Conservation (phyloP, 495 filamentous ascomycete genomes). For the Parathielavia appendiculata region DNA sequence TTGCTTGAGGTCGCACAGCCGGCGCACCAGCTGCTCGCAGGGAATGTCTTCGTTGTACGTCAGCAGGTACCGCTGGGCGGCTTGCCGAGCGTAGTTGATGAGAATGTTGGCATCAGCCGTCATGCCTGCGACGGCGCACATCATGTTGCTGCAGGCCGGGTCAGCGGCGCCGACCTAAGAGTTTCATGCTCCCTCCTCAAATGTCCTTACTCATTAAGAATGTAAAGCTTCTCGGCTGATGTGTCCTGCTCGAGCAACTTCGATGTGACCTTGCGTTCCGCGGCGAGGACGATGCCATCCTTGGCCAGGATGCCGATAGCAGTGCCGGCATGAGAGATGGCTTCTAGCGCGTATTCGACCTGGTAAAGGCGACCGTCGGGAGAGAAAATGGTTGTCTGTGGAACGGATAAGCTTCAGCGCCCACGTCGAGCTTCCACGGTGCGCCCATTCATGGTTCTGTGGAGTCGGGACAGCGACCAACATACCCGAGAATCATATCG, state of each 20-base stretch:
- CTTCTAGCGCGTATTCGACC: slow-evolving; percentile 98
- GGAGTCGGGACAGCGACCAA: slow-evolving; percentile 19
- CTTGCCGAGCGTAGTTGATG: slow-evolving; percentile 98
- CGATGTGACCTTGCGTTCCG: slow-evolving; percentile 99
- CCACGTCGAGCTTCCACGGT: slow-evolving; percentile 8
- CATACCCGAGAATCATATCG: slow-evolving; percentile 95
- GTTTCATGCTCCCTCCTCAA: background rate
- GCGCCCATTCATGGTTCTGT: background rate
- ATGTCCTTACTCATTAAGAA: slow-evolving; percentile 81
- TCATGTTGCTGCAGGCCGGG: slow-evolving; percentile 77
- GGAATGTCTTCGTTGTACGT: slow-evolving; percentile 99
- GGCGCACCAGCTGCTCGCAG: slow-evolving; percentile 95
- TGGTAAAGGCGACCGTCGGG: slow-evolving; percentile 97
- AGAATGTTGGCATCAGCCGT: slow-evolving; percentile 99
- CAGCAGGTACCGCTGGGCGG: slow-evolving; percentile 91
- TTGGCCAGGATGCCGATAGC: slow-evolving; percentile 93
- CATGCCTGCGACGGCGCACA: slow-evolving; percentile 98
- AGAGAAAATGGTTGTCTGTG: slow-evolving; percentile 97
- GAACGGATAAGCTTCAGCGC: slow-evolving; percentile 34
- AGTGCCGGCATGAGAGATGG: slow-evolving; percentile 96
- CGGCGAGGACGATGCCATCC: slow-evolving; percentile 96
- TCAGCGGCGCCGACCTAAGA: background rate
- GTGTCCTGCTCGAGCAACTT: slow-evolving; percentile 99
- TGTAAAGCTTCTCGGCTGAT: slow-evolving; percentile 98
- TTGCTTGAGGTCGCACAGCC: slow-evolving; percentile 97